phyloP scores from a whole-genome alignment of 176 grass and related monocot genomes.

The Tillandsia leiboldiana region DNA sequence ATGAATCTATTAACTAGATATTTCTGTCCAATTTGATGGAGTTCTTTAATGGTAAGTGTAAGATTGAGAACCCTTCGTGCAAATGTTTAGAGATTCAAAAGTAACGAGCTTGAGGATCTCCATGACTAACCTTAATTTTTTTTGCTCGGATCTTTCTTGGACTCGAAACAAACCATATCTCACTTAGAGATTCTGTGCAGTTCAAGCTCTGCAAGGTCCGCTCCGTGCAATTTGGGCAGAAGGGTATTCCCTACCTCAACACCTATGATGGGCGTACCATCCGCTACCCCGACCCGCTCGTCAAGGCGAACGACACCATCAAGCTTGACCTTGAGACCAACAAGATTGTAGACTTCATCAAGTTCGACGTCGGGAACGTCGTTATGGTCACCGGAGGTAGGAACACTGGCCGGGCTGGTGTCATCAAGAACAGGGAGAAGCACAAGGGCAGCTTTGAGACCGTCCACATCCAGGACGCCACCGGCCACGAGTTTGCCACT shows the following conservation, averaged over 20 bases:
- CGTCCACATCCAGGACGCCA: constrained; percentile 20
- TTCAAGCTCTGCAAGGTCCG: constrained; percentile 28
- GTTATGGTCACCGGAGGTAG: constrained; percentile 28
- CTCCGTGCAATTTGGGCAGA: constrained; percentile 17
- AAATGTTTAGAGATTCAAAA: no score
- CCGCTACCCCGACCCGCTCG: constrained; percentile 23
- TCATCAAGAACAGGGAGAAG: constrained; percentile 31
- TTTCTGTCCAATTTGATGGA: no score
- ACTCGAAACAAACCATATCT: background rate
- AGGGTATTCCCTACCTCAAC: constrained; percentile 24
- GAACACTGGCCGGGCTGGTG: constrained; percentile 19
- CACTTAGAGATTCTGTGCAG: background rate
- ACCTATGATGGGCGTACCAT: constrained; percentile 25
- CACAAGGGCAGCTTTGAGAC: constrained; percentile 26
- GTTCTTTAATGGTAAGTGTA: no score
- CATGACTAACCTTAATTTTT: no score
- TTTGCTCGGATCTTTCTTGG: no score
- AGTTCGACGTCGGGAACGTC: constrained; percentile 26
- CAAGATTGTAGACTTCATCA: constrained; percentile 29
- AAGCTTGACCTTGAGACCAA: constrained; percentile 17
- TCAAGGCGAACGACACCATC: constrained; percentile 23
- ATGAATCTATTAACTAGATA: no score
- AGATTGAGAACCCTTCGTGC: no score
- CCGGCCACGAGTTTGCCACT: constrained; percentile 23
- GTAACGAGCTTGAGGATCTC: no score